These are phyloP conservation scores for Leccinum subspadiceum DNA, from an alignment of 1,284 basidiomycete genomes.

Conservation along the genomic window DNA sequence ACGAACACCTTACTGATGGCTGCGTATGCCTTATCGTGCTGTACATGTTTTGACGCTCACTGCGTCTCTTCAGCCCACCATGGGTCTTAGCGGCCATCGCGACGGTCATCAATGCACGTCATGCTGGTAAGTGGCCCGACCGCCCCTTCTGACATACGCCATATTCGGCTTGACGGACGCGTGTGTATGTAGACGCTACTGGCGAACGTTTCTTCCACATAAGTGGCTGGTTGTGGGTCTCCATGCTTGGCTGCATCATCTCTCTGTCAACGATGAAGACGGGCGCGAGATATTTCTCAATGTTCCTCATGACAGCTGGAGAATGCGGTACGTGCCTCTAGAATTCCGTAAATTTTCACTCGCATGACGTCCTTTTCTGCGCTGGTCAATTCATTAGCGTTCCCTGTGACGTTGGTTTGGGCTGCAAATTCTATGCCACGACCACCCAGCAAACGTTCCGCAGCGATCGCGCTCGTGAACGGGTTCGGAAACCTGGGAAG, in stretches of 20 bases:
- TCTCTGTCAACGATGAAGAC: slow-evolving; percentile 55
- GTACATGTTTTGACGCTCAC: slow-evolving; percentile 2
- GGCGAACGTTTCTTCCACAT: slow-evolving; percentile 9
- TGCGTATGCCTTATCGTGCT: slow-evolving; percentile 46
- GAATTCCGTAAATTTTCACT: neutral
- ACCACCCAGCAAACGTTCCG: slow-evolving; percentile 59
- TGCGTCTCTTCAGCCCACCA: slow-evolving; percentile 48
- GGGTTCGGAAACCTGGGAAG: slow-evolving; percentile 34
- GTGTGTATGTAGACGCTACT: neutral
- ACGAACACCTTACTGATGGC: slow-evolving; percentile 45
- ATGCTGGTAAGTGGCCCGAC: slow-evolving; percentile 49
- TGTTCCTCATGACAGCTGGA: slow-evolving; percentile 65
- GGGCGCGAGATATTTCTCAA: slow-evolving; percentile 57
- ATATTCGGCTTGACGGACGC: neutral
- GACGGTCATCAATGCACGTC: slow-evolving; percentile 46
- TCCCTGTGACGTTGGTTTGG: slow-evolving; percentile 63
- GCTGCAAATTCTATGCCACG: slow-evolving; percentile 60
- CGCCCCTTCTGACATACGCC: too few species aligned
- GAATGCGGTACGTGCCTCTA: slow-evolving; percentile 44
- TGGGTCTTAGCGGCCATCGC: slow-evolving; percentile 59
- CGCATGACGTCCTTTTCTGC: neutral
- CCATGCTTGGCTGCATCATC: slow-evolving; percentile 64
- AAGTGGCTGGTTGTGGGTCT: slow-evolving; percentile 46
- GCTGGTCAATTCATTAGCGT: slow-evolving; percentile 36
- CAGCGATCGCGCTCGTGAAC: slow-evolving; percentile 40